Conservation (phyloP, 306 rosid species). For the Rosa chinensis region DNA sequence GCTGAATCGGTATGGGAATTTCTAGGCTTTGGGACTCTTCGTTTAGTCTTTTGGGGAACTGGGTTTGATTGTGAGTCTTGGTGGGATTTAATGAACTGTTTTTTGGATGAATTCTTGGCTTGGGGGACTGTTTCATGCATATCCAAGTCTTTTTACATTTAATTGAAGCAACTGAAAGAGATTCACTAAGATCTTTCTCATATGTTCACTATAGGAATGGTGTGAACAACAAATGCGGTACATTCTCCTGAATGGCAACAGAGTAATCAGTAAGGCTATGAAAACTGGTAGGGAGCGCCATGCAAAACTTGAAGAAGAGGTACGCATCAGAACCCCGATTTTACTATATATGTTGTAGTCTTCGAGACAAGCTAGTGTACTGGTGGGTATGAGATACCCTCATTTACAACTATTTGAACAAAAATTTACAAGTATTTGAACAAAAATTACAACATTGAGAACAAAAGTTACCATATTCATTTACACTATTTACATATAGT, state of each 20-base stretch:
- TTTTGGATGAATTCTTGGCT: too few species aligned
- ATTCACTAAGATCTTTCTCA: constrained; percentile 5
- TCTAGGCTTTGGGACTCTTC: background rate
- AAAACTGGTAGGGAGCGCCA: constrained; percentile 72
- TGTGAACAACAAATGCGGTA: constrained; percentile 83
- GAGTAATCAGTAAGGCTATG: constrained; percentile 54
- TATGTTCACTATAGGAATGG: constrained; percentile 67
- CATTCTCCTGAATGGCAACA: constrained; percentile 47
- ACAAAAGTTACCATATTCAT: too few species aligned
- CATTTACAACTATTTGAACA: too few species aligned
- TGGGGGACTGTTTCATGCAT: background rate
- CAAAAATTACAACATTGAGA: too few species aligned
- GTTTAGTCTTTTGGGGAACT: background rate
- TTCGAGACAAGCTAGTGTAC: too few species aligned
- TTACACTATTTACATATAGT: too few species aligned
- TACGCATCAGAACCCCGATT: constrained; percentile 18
- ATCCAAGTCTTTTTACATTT: background rate
- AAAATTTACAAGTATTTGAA: too few species aligned
- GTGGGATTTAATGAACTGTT: background rate
- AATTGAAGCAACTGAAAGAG: background rate
- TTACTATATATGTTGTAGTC: background rate
- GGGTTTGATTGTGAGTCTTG: background rate
- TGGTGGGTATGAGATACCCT: too few species aligned
- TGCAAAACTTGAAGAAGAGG: constrained; percentile 82
- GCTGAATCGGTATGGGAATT: constrained; percentile 47